Conservation (phyloP, 176 grass and related monocot species). For the Ampelocalamus luodianensis region DNA sequence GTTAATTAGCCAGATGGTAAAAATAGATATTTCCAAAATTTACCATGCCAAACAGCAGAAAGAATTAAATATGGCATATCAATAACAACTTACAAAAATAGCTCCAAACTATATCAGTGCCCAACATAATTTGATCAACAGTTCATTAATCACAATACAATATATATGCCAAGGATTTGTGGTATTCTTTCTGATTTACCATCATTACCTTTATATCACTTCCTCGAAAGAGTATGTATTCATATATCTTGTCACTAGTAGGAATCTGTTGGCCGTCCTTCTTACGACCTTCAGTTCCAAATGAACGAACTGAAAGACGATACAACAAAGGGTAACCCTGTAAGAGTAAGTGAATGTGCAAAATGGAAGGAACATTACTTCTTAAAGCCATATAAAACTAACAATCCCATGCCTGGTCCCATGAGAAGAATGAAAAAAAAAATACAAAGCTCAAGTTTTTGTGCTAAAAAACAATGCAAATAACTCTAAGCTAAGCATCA, state of each 20-base stretch:
- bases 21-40: background rate
- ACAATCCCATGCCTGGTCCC: background rate
- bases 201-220: constrained; percentile 87
- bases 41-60: constrained; percentile 11
- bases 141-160: constrained; percentile 16
- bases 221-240: constrained; percentile 93
- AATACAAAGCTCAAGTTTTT: background rate
- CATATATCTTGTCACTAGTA: constrained; percentile 86
- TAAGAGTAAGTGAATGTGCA: constrained; percentile 31
- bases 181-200: background rate
- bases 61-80: background rate
- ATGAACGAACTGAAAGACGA: constrained; percentile 65
- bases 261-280: constrained; percentile 82
- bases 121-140: constrained; percentile 15
- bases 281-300: constrained; percentile 94
- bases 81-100: constrained; percentile 6
- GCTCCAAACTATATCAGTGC: background rate
- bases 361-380: background rate
- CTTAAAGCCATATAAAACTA: background rate
- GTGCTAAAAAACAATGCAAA: background rate
- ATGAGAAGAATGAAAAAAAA: constrained; percentile 3
- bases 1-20: background rate
- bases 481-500: background rate
- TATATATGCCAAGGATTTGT: background rate
- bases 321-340: constrained; percentile 1